These are phyloP conservation scores for Ophiostoma sp. DNA, from an alignment of 2,329 filamentous ascomycete species.

Conservation along the genomic window DNA sequence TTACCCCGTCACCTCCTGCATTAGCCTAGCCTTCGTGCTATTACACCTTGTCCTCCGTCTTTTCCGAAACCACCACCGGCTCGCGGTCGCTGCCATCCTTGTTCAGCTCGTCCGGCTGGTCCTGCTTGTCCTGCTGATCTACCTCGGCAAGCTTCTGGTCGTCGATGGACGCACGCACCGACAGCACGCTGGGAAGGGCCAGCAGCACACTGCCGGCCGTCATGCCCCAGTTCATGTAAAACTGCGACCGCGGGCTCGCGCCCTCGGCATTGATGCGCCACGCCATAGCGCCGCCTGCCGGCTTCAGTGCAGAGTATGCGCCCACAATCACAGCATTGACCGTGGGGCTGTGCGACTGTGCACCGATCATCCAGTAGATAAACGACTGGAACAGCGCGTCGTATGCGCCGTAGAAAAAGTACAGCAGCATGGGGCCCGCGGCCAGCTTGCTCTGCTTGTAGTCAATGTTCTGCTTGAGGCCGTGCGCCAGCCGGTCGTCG, in stretches of 20 bases:
- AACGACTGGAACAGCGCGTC: slow-evolving; percentile 63
- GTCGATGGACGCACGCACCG: slow-evolving; percentile 34
- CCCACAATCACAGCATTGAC: slow-evolving; percentile 43
- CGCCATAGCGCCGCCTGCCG: slow-evolving; percentile 30
- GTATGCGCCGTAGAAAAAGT: slow-evolving; percentile 65
- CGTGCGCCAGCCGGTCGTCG: slow-evolving; percentile 34
- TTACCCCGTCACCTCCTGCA: background rate
- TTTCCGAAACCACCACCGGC: background rate
- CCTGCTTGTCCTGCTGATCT: slow-evolving; percentile 17
- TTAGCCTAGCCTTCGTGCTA: no score
- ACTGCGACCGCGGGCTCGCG: slow-evolving; percentile 40
- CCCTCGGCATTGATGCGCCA: slow-evolving; percentile 42
- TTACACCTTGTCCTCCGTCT: background rate
- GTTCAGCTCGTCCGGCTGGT: slow-evolving; percentile 8
- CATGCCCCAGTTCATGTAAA: slow-evolving; percentile 44
- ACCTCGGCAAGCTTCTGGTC: slow-evolving; percentile 30
- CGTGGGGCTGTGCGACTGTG: slow-evolving; percentile 40
- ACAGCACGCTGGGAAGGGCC: slow-evolving; percentile 40
- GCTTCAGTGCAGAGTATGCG: slow-evolving; percentile 44
- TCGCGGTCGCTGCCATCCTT: background rate
- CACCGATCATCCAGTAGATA: slow-evolving; percentile 55
- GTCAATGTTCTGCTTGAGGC: slow-evolving; percentile 40
- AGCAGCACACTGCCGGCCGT: slow-evolving; percentile 41
- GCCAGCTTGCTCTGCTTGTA: slow-evolving; percentile 23
- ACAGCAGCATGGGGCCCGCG: slow-evolving; percentile 53